Conservation (phyloP, 129 eudicot genomes). For the Saposhnikovia divaricata region DNA sequence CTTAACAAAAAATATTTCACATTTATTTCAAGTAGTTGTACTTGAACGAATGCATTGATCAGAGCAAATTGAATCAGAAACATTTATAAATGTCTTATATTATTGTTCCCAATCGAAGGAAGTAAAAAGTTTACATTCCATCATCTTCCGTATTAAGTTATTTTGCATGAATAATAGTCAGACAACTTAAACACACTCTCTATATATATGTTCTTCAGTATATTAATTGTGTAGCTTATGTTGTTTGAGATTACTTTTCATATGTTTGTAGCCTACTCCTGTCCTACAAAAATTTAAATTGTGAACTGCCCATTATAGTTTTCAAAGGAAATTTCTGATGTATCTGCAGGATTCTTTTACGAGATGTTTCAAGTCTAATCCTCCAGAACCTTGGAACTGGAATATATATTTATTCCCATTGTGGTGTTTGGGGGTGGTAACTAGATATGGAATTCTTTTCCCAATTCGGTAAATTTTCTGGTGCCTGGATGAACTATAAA, state of each 20-base stretch:
- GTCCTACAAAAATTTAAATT: background rate
- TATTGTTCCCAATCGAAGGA: background rate
- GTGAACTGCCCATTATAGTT: background rate
- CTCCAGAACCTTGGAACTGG: slow-evolving; percentile 99
- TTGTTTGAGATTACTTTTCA: background rate
- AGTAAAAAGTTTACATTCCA: background rate
- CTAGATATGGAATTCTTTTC: slow-evolving; percentile 77
- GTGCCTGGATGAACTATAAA: too few relatives aligned
- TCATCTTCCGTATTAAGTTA: background rate
- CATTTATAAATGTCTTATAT: background rate
- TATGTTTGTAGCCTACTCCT: background rate
- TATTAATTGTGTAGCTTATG: background rate
- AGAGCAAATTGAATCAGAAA: background rate
- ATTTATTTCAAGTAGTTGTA: too few relatives aligned
- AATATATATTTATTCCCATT: slow-evolving; percentile 85
- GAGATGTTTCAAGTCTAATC: slow-evolving; percentile 92
- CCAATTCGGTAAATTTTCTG: slow-evolving; percentile 58
- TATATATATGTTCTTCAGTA: background rate
- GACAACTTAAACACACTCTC: background rate
- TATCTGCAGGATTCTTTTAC: slow-evolving; percentile 89
- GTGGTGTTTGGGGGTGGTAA: slow-evolving; percentile 95
- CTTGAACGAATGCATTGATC: background rate
- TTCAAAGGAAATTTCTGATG: slow-evolving; percentile 14
- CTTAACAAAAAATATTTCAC: too few relatives aligned
- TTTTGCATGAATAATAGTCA: background rate